A percentile compares a stretch with the other conserved stretches of the same genome.
phyloP scores from a whole-genome alignment of 345 rosid genomes.

The Sisymbrium altissimum region DNA sequence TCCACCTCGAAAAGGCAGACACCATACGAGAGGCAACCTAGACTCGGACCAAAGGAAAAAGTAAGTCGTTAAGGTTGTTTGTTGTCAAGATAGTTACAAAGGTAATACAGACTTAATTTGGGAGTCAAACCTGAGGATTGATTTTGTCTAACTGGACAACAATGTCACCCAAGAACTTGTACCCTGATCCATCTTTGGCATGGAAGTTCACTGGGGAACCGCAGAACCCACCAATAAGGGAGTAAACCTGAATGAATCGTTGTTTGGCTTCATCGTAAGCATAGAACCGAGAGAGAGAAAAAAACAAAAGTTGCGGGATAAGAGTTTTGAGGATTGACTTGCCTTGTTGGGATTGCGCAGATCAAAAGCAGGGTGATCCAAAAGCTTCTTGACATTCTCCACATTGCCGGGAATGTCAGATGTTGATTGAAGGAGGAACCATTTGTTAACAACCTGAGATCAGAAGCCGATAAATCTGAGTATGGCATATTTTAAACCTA shows the following conservation, averaged over 20 bases:
- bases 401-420: constrained; percentile 84
- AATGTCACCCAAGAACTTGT: constrained; percentile 87
- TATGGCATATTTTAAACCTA: neutral
- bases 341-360: constrained; percentile 92
- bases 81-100: neutral
- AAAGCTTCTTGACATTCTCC: constrained; percentile 69
- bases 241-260: constrained; percentile 55
- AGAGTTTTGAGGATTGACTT: constrained; percentile 15
- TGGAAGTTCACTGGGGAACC: constrained; percentile 91
- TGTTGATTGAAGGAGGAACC: constrained; percentile 93
- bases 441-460: constrained; percentile 86
- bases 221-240: constrained; percentile 83
- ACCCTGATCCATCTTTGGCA: constrained; percentile 95
- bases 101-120: neutral
- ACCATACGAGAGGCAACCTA: constrained; percentile 97
- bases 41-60: neutral
- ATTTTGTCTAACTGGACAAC: constrained; percentile 87
- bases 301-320: neutral
- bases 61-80: neutral
- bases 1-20: constrained; percentile 98
- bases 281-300: neutral
- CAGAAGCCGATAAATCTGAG: neutral
- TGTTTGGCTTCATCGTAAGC: neutral
- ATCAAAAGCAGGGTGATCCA: constrained; percentile 86
- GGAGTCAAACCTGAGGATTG: constrained; percentile 71